These are phyloP conservation scores for Mixia osmundae DNA, from an alignment of 1,284 basidiomycete species.

Conservation along the genomic window DNA sequence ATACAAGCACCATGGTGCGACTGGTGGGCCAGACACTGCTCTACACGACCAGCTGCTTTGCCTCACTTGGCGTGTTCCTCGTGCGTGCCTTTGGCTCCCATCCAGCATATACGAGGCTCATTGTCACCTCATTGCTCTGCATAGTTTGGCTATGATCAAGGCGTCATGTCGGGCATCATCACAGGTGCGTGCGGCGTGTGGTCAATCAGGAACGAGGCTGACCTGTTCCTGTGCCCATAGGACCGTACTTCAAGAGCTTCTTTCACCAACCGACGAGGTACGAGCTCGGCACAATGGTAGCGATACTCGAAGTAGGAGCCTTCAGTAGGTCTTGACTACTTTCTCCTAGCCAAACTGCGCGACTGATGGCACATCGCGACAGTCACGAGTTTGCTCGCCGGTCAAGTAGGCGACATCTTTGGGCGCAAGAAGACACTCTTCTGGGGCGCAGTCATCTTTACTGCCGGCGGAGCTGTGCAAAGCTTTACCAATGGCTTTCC, in stretches of 20 bases:
- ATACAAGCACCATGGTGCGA: no score
- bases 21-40: slow-evolving; percentile 60
- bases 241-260: slow-evolving; percentile 18
- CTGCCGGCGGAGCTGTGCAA: slow-evolving; percentile 68
- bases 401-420: slow-evolving; percentile 61
- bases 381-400: slow-evolving; percentile 79
- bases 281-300: slow-evolving; percentile 48
- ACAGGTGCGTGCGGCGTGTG: slow-evolving; percentile 30
- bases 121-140: background rate
- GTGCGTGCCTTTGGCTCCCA: slow-evolving; percentile 24
- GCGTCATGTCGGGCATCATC: slow-evolving; percentile 48
- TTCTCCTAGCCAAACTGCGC: background rate
- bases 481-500: slow-evolving; percentile 63
- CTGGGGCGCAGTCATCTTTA: slow-evolving; percentile 65
- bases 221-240: background rate
- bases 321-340: slow-evolving; percentile 33
- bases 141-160: slow-evolving; percentile 50
- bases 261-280: slow-evolving; percentile 47
- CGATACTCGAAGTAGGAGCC: slow-evolving; percentile 53
- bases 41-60: slow-evolving; percentile 59
- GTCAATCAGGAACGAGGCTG: background rate
- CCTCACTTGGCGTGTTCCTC: slow-evolving; percentile 65
- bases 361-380: background rate
- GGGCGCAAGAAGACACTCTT: slow-evolving; percentile 73
- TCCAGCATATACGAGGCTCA: background rate